A percentile compares a stretch with the other conserved stretches of the same genome.
Conservation (phyloP, 345 rosid genomes). For the Noccaea bulbosa region DNA sequence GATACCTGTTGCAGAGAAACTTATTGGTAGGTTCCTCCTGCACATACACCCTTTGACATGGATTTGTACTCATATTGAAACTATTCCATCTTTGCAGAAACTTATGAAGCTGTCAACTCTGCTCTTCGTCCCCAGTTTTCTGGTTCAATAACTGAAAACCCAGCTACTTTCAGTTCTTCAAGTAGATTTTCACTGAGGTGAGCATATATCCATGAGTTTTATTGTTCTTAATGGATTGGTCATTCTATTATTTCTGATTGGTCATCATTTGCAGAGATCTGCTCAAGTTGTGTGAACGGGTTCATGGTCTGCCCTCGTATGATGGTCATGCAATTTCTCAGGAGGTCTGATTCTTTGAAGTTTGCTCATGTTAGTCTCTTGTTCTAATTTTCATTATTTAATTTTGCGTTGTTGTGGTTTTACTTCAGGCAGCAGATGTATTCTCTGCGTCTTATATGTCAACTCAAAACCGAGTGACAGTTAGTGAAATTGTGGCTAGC, state of each 20-base stretch:
- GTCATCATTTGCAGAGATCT: conserved; percentile 70
- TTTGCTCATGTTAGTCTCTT: conserved; percentile 5
- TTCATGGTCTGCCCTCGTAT: conserved; percentile 55
- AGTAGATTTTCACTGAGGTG: conserved; percentile 81
- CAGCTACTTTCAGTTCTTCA: conserved; percentile 45
- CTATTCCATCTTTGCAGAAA: conserved; percentile 58
- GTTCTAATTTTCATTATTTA: conserved; percentile 18
- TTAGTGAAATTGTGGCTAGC: conserved; percentile 63
- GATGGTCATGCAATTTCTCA: conserved; percentile 62
- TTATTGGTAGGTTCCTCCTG: conserved; percentile 62
- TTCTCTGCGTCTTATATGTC: conserved; percentile 69
- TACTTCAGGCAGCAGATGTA: conserved; percentile 74
- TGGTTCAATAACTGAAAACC: conserved; percentile 47
- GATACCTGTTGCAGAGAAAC: conserved; percentile 61
- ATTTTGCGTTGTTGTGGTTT: conserved; percentile 32
- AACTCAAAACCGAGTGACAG: conserved; percentile 51
- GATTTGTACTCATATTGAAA: conserved; percentile 30
- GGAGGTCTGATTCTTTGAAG: conserved; percentile 58
- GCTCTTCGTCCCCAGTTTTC: conserved; percentile 41
- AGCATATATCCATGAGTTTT: conserved; percentile 23
- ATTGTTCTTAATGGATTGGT: conserved; percentile 12
- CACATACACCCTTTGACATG: conserved; percentile 22
- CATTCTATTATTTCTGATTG: conserved; percentile 40
- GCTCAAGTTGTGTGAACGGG: conserved; percentile 92
- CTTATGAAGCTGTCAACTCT: conserved; percentile 58